Percentiles rank a stretch among this genome's conserved stretches.
Evolutionary conservation across 805 yeast genomes (phyloP).

Genomic region (Candida oleophila): DNA sequence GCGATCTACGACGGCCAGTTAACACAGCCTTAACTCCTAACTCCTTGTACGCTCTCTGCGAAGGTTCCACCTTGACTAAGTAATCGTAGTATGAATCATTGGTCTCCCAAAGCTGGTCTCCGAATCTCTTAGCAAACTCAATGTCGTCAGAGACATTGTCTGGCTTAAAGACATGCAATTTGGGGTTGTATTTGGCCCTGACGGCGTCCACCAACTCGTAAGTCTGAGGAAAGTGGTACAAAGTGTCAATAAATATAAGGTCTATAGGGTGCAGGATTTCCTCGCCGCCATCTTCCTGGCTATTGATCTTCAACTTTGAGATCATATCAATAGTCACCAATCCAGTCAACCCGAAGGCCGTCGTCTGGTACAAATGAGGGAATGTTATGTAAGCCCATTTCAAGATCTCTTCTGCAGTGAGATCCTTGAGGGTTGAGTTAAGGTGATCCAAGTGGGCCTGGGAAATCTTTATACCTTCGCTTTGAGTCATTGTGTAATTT

Average conservation of each 20-base stretch:
- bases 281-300: conserved; percentile 4
- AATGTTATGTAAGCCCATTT: conserved; percentile 83
- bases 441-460: conserved; percentile 61
- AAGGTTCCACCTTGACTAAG: conserved; percentile 89
- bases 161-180: conserved; percentile 70
- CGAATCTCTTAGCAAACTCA: conserved; percentile 68
- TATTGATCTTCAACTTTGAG: conserved; percentile 42
- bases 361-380: conserved; percentile 82
- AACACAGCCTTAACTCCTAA: conserved; percentile 78
- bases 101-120: conserved; percentile 78
- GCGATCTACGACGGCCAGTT: conserved; percentile 88
- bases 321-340: conserved; percentile 84
- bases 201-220: conserved; percentile 65
- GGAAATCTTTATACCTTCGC: conserved; percentile 23
- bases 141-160: conserved; percentile 49
- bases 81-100: conserved; percentile 83
- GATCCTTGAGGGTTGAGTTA: conserved; percentile 56
- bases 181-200: conserved; percentile 51
- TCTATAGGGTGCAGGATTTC: conserved; percentile 50
- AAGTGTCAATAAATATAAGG: conserved; percentile 82
- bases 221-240: conserved; percentile 95
- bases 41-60: conserved; percentile 76
- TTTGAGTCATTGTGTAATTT: not conserved
- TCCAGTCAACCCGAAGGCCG: conserved; percentile 95
- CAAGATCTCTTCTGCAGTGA: conserved; percentile 70